These are phyloP conservation scores for Boletus subcaerulescens DNA, from an alignment of 768 basidiomycete species.

Conservation along the genomic window DNA sequence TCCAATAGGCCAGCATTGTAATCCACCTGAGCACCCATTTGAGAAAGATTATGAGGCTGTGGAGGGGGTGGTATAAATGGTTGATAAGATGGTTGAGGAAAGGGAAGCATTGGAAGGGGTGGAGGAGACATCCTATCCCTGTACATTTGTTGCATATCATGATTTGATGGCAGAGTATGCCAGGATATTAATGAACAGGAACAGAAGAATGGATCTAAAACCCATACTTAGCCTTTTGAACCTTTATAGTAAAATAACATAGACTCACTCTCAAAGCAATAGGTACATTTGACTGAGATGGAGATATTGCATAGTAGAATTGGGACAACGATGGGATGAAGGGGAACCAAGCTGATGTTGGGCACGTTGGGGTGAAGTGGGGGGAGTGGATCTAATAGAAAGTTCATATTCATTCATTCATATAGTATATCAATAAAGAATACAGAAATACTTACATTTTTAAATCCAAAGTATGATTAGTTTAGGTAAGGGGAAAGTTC, in stretches of 20 bases:
- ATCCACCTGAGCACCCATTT: not conserved
- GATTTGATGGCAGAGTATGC: not conserved
- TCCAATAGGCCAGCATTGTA: too few species aligned
- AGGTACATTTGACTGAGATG: not conserved
- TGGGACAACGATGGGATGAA: not conserved
- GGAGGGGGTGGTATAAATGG: not conserved
- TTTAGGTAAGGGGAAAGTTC: too few species aligned
- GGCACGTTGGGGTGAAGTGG: not conserved
- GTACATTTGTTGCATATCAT: not conserved
- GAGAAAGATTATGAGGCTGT: not conserved
- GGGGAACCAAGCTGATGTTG: not conserved
- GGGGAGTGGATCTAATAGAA: not conserved
- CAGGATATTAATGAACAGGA: conserved; percentile 1
- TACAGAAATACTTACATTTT: too few species aligned
- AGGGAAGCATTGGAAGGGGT: not conserved
- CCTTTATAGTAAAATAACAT: not conserved
- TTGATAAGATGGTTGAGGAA: not conserved
- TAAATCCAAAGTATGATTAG: too few species aligned
- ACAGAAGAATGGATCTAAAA: not conserved
- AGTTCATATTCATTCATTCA: too few species aligned
- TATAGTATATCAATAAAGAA: not conserved
- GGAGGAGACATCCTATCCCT: too few species aligned
- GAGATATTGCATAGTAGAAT: not conserved
- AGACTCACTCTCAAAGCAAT: not conserved
- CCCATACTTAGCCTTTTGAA: not conserved